Conservation (phyloP, 495 filamentous ascomycete genomes). For the Tuber magnatum region DNA sequence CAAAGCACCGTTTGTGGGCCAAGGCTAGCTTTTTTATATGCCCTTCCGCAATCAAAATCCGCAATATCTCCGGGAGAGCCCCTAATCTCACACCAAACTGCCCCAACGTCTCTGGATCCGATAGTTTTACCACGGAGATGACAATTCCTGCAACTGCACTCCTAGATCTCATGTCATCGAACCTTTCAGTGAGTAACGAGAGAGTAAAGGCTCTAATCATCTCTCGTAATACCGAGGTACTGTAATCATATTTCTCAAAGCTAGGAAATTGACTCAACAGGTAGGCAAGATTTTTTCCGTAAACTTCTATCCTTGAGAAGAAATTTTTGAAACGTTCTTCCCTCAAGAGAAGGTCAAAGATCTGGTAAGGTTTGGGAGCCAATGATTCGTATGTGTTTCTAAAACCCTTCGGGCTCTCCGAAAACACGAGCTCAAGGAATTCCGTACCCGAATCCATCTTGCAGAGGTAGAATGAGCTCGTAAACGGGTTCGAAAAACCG, state of each 20-base stretch:
- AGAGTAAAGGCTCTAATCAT: constrained; percentile 11
- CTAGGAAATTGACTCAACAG: background rate
- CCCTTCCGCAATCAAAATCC: constrained; percentile 5
- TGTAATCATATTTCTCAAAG: background rate
- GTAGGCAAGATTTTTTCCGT: constrained; percentile 5
- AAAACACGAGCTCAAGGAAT: constrained; percentile 18
- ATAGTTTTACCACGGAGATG: constrained; percentile 4
- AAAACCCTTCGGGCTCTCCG: background rate
- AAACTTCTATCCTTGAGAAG: constrained; percentile 9
- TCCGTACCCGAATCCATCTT: background rate
- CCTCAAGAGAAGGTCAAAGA: constrained; percentile 15
- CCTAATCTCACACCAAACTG: constrained; percentile 12
- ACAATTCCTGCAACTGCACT: background rate
- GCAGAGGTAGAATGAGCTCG: background rate
- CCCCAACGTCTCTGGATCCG: background rate
- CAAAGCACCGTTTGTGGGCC: background rate
- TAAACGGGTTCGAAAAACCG: background rate
- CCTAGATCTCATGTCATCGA: background rate
- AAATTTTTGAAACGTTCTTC: constrained; percentile 10
- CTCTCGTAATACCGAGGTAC: background rate
- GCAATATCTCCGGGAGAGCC: constrained; percentile 10
- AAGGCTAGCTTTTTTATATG: background rate
- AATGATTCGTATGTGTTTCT: constrained; percentile 10
- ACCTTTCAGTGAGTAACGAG: constrained; percentile 6
- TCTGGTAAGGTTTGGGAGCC: constrained; percentile 8